A percentile compares a stretch with the other conserved stretches of the same genome.
Conservation (phyloP, 495 filamentous ascomycete genomes). For the Parathielavia appendiculata region DNA sequence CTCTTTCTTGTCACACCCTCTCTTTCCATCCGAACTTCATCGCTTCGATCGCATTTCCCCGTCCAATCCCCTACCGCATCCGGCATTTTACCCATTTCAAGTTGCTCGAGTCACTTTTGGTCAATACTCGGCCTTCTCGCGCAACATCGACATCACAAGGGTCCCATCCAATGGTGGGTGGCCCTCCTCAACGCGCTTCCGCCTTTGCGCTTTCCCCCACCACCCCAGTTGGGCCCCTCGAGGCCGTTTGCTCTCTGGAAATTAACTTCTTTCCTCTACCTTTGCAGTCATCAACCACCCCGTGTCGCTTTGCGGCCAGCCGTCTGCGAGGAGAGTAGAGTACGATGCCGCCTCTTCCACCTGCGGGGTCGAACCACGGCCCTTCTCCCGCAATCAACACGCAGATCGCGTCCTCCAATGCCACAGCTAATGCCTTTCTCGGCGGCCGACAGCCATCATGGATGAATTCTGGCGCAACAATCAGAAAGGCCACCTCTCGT, state of each 20-base stretch:
- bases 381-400: constrained; percentile 14
- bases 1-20: background rate
- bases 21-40: too few relatives aligned
- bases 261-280: background rate
- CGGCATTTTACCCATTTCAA: background rate
- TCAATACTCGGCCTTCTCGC: background rate
- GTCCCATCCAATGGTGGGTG: constrained; percentile 6
- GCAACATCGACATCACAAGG: background rate
- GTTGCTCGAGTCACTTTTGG: background rate
- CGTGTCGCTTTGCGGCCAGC: constrained; percentile 8
- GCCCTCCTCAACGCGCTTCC: background rate
- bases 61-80: background rate
- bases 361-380: background rate
- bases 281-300: constrained; percentile 13
- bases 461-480: constrained; percentile 46
- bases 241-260: background rate
- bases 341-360: constrained; percentile 19
- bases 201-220: background rate
- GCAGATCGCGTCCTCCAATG: constrained; percentile 61
- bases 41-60: background rate
- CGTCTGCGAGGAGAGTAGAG: constrained; percentile 14
- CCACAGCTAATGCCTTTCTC: constrained; percentile 62
- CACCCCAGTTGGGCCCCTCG: background rate
- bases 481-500: constrained; percentile 35
- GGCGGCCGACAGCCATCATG: constrained; percentile 62